Percentiles rank a stretch among this genome's conserved stretches.
Evolutionary conservation across 2,329 filamentous ascomycete genomes (phyloP).

Genomic region (Fusarium goolgardi): DNA sequence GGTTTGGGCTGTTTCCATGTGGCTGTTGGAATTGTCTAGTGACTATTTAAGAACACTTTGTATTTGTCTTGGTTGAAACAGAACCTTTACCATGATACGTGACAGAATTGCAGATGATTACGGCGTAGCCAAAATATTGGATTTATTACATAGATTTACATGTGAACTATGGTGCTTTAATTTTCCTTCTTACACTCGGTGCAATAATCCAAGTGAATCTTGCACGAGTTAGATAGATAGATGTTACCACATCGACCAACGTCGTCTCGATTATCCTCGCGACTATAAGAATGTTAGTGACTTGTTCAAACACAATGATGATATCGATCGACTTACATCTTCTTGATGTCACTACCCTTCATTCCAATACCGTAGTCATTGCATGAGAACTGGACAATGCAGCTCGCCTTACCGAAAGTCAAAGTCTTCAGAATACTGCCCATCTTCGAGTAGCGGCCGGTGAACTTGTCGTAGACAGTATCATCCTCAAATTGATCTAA

Average conservation of each 20-base stretch:
- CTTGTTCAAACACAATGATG: rapidly evolving
- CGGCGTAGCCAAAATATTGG: not conserved
- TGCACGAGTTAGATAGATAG: constrained; percentile 14
- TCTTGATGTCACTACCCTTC: constrained; percentile 21
- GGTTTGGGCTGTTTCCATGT: not conserved
- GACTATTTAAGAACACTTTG: not conserved
- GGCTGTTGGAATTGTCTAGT: not conserved
- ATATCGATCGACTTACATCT: constrained; percentile 4
- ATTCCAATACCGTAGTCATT: constrained; percentile 24
- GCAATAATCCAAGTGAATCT: constrained; percentile 21
- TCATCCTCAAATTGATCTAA: constrained; percentile 17
- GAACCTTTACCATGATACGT: not conserved
- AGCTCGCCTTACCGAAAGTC: constrained; percentile 9
- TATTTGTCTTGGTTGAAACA: not conserved
- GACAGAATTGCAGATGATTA: not conserved
- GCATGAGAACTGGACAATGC: constrained; percentile 15
- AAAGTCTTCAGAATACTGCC: constrained; percentile 15
- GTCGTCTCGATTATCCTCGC: not conserved
- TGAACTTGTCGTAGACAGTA: constrained; percentile 4
- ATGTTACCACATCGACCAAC: constrained; percentile 19
- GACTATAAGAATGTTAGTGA: not conserved
- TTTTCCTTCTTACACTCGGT: not conserved
- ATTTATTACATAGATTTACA: not conserved
- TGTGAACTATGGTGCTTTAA: not conserved
- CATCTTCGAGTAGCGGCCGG: constrained; percentile 4